A percentile compares a stretch with the other conserved stretches of the same genome.
Evolutionary conservation across 2,329 filamentous ascomycete genomes (phyloP).

Genomic region (Talaromyces sp.): DNA sequence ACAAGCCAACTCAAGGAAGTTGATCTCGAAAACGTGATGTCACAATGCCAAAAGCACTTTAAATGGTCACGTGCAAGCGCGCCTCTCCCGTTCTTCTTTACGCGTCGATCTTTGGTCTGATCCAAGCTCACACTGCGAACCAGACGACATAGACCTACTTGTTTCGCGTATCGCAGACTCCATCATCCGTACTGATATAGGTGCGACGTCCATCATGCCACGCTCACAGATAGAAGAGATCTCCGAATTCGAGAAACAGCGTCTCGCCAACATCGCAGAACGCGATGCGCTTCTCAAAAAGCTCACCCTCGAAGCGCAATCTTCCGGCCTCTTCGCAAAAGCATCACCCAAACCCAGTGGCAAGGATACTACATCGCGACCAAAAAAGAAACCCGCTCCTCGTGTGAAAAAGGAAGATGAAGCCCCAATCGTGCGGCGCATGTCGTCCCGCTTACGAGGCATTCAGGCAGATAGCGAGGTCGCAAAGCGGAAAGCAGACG

Average conservation of each 20-base stretch:
- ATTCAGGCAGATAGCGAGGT: constrained; percentile 65
- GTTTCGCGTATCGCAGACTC: background rate
- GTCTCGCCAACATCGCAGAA: constrained; percentile 80
- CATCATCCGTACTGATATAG: background rate
- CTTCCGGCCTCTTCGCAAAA: constrained; percentile 63
- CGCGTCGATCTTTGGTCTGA: constrained; percentile 15
- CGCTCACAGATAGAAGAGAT: constrained; percentile 50
- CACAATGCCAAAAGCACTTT: constrained; percentile 5
- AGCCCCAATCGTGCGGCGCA: constrained; percentile 53
- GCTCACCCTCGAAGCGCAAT: constrained; percentile 63
- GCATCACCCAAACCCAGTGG: constrained; percentile 37
- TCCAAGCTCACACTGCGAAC: background rate
- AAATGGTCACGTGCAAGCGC: constrained; percentile 25
- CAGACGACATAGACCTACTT: background rate
- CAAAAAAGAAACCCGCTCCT: constrained; percentile 32
- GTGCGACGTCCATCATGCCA: background rate
- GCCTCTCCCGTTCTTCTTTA: constrained; percentile 18
- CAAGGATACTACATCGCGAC: constrained; percentile 6
- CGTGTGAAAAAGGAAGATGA: constrained; percentile 50
- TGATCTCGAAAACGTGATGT: constrained; percentile 3
- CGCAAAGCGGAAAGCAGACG: constrained; percentile 65
- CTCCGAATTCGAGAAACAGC: constrained; percentile 81
- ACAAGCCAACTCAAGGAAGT: background rate
- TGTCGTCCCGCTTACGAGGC: constrained; percentile 60
- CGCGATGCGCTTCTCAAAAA: constrained; percentile 80